phyloP scores from a whole-genome alignment of 2,329 filamentous ascomycete genomes.

The Rosellinia necatrix region DNA sequence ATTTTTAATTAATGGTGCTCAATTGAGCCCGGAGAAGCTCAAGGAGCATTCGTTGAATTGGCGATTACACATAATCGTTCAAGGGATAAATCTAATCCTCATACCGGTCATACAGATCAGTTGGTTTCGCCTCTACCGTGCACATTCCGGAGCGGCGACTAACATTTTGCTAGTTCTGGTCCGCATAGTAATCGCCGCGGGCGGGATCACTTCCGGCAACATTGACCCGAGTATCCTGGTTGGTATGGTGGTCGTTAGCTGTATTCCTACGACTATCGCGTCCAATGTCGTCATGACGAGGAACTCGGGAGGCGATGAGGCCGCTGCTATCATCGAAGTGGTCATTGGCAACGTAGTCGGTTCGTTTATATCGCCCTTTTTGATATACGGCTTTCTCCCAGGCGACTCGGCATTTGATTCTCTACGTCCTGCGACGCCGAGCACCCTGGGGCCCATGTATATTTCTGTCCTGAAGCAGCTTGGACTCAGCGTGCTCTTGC shows the following conservation, averaged over 20 bases:
- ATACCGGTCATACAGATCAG: conserved; percentile 67
- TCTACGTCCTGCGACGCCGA: conserved; percentile 58
- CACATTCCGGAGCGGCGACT: conserved; percentile 22
- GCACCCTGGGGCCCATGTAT: conserved; percentile 65
- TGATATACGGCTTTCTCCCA: conserved; percentile 66
- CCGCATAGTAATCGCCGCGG: conserved; percentile 53
- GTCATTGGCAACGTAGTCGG: conserved; percentile 72
- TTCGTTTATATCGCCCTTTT: conserved; percentile 67
- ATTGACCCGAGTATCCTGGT: conserved; percentile 69
- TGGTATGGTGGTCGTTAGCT: conserved; percentile 69
- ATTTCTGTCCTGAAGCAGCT: conserved; percentile 69
- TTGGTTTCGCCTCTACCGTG: conserved; percentile 33
- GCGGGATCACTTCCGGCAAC: conserved; percentile 54
- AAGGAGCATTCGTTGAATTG: conserved; percentile 66
- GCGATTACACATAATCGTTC: conserved; percentile 70
- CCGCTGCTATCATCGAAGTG: conserved; percentile 69
- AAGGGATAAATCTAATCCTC: conserved; percentile 68
- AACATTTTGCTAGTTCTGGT: conserved; percentile 45
- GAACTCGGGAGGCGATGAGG: conserved; percentile 69
- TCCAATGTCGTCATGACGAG: conserved; percentile 77
- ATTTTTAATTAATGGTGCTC: conserved; percentile 73
- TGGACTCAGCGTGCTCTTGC: conserved; percentile 68
- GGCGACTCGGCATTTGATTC: conserved; percentile 56
- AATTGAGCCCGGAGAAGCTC: conserved; percentile 66
- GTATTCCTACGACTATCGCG: conserved; percentile 72